These are phyloP conservation scores for Myriosclerotinia scirpicola DNA, from an alignment of 2,329 filamentous ascomycete species.

Conservation along the genomic window DNA sequence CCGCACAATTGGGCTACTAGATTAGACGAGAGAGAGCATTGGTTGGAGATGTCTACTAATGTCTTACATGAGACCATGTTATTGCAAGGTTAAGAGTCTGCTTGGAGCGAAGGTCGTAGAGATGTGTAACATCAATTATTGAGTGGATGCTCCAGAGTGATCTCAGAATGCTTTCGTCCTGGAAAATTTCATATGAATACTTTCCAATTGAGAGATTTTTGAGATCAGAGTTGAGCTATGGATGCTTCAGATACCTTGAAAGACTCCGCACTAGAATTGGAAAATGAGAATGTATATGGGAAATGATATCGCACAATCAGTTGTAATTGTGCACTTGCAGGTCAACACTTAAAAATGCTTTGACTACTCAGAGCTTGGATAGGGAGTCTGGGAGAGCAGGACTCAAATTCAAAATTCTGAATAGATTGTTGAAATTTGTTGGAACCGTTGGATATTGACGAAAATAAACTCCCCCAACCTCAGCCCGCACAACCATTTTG, in stretches of 20 bases:
- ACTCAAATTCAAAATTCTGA: background rate
- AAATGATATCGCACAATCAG: background rate
- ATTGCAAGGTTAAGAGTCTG: too few species aligned
- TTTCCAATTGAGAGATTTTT: background rate
- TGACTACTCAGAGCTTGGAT: background rate
- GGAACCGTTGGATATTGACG: background rate
- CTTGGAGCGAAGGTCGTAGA: too few species aligned
- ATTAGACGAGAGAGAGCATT: too few species aligned
- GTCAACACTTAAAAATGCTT: background rate
- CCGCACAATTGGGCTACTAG: too few species aligned
- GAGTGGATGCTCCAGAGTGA: too few species aligned
- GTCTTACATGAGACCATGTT: too few species aligned
- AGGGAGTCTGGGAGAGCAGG: background rate
- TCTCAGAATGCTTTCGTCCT: too few species aligned
- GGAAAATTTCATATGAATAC: background rate
- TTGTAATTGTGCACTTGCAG: constrained; percentile 1
- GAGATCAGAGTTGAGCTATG: background rate
- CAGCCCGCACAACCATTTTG: background rate
- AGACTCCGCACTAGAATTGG: background rate
- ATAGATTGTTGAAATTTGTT: background rate
- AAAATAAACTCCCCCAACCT: background rate
- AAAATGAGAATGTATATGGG: background rate
- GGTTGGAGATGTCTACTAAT: too few species aligned
- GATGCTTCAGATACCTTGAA: background rate
- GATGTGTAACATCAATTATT: too few species aligned